Base-by-base conservation (phyloP, 345 rosid genomes). In the Bruguiera sexangula region DNA sequence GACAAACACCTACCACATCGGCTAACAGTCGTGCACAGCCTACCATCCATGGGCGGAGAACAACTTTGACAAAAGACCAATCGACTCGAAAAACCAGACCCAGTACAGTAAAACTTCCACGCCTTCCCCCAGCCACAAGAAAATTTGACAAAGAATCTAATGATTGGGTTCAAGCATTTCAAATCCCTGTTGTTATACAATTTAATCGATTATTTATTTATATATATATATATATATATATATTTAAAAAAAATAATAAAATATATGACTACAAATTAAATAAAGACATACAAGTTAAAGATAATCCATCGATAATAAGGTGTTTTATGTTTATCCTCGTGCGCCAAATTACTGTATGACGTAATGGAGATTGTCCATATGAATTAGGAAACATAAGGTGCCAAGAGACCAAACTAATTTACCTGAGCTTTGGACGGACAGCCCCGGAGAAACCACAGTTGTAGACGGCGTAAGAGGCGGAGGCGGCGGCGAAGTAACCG, bases 341-440 rank as follows among this genome's bases (percentile, higher is more conserved):
- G 48, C 2, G 48, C 11, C 48, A 3, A 39, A 11, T 10, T 39
- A 43, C 18, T 43, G 50, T 43, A 43, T 43, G 50, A 43, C 3
- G 1, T 13, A 13, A 43, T 13, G 50, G 50, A 43, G 50, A 18
- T 43, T 4, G 18, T 43, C 50, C 50, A 43, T 18, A 13, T 43
- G 13, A 43, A 43, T 43, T 43, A 43, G 50, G 13, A 13, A 55
- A 55, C 30, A 24, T 55, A 3, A 22, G 6, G 16, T 26, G 24
- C 60, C 15, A 3, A 26, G 29, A 22, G 60, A 27, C 16, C 52
- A 30, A 64, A n/a, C 53, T 29, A 13, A 21, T 55, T 55, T 66
- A 89, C 92, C 95, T 75, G 92, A 80, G 72, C 89, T 85, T 75
- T 89, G 95, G 63, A 87, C 79, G 15, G 92, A 89, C 43, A 84